Percentiles rank a stretch among this genome's conserved stretches.
phyloP scores from a whole-genome alignment of 2,329 filamentous ascomycete species.

The Fusarium papillatum region DNA sequence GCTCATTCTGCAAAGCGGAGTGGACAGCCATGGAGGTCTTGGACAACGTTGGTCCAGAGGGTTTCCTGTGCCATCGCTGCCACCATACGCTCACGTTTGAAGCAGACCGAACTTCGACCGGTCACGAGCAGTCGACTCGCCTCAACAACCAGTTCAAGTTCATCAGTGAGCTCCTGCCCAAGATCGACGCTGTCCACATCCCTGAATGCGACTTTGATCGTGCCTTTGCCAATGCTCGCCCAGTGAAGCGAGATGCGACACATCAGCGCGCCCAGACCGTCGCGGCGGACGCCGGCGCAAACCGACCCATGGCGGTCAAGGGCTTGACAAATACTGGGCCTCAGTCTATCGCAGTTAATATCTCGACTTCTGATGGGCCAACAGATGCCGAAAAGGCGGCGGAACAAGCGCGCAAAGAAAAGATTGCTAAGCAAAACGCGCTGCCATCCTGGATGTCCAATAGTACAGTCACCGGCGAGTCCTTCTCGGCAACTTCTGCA shows the following conservation, averaged over 20 bases:
- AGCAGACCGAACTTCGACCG: slow-evolving; percentile 76
- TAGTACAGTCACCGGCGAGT: slow-evolving; percentile 75
- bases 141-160: slow-evolving; percentile 86
- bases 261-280: slow-evolving; percentile 74
- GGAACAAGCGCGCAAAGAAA: slow-evolving; percentile 75
- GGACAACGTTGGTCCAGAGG: slow-evolving; percentile 76
- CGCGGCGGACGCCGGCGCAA: slow-evolving; percentile 65
- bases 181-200: slow-evolving; percentile 81
- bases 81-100: slow-evolving; percentile 73
- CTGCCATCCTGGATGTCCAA: slow-evolving; percentile 80
- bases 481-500: slow-evolving; percentile 59
- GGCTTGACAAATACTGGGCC: slow-evolving; percentile 76
- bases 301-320: slow-evolving; percentile 76
- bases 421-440: slow-evolving; percentile 76
- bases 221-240: slow-evolving; percentile 73
- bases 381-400: slow-evolving; percentile 76
- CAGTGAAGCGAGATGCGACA: slow-evolving; percentile 75
- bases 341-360: slow-evolving; percentile 77
- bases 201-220: slow-evolving; percentile 82
- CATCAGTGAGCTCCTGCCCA: slow-evolving; percentile 80
- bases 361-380: slow-evolving; percentile 75
- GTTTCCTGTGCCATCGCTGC: slow-evolving; percentile 90
- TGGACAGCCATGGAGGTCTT: slow-evolving; percentile 94
- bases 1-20: slow-evolving; percentile 83
- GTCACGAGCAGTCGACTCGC: slow-evolving; percentile 79